Evolutionary conservation across 139 green algal species (phyloP).

Genomic region (Chlamydomonas schloesseri): DNA sequence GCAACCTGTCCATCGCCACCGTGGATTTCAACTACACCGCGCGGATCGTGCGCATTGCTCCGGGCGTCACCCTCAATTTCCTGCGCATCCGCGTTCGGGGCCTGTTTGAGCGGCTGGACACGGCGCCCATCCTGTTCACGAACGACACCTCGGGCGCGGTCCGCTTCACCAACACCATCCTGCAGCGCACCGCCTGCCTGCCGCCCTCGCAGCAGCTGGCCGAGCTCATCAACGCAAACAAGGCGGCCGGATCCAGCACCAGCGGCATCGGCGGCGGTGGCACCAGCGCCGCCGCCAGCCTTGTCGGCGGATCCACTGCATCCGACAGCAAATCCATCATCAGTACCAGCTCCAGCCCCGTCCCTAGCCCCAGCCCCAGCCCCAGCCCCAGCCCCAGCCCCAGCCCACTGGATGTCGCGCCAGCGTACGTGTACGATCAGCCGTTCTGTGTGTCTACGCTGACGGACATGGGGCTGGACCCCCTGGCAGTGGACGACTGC

Average conservation of each 20-base stretch:
- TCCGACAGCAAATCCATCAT: background rate
- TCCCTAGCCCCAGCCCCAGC: background rate
- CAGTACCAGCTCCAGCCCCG: background rate
- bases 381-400: background rate
- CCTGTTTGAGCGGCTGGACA: background rate
- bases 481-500: background rate
- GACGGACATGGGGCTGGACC: background rate
- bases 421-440: background rate
- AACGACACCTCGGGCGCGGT: background rate
- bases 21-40: background rate
- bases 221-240: background rate
- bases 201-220: background rate
- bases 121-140: background rate
- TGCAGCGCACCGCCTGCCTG: constrained; percentile 11
- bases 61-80: background rate
- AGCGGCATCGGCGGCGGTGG: background rate
- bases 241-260: too few species aligned
- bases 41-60: background rate
- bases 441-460: background rate
- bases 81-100: background rate
- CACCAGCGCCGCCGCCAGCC: background rate
- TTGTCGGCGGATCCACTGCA: background rate
- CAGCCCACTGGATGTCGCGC: background rate
- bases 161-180: background rate
- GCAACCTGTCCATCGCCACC: too few species aligned